These are phyloP conservation scores for Pichia nakasei DNA, from an alignment of 805 yeast genomes.

Conservation along the genomic window DNA sequence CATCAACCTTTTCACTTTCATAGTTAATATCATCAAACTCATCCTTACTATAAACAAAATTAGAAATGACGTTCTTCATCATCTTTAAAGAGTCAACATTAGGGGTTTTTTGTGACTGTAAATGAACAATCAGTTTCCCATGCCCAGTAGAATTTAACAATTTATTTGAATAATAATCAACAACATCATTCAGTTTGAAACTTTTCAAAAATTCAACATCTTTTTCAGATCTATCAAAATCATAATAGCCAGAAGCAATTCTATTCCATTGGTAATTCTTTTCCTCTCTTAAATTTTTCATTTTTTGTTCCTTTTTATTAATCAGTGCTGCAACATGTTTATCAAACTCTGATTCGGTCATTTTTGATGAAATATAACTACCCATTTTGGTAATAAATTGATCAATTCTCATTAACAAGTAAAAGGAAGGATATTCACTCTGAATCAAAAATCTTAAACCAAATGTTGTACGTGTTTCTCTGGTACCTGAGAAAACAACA, in stretches of 20 bases:
- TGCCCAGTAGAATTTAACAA: conserved; percentile 24
- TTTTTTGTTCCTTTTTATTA: conserved; percentile 56
- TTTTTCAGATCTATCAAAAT: conserved; percentile 50
- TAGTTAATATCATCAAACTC: conserved; percentile 23
- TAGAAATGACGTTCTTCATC: conserved; percentile 22
- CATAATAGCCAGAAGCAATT: conserved; percentile 70
- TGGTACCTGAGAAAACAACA: conserved; percentile 74
- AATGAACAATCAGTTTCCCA: conserved; percentile 48
- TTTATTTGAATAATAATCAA: conserved; percentile 41
- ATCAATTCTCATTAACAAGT: conserved; percentile 68
- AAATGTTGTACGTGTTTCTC: conserved; percentile 59
- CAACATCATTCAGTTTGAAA: conserved; percentile 43
- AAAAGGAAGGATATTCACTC: conserved; percentile 69
- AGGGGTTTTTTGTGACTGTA: conserved; percentile 43
- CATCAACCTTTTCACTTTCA: conserved; percentile 15
- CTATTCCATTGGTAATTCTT: conserved; percentile 52
- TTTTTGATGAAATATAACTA: conserved; percentile 29
- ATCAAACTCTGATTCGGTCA: conserved; percentile 57
- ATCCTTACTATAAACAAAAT: conserved; percentile 21
- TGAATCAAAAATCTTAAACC: conserved; percentile 74
- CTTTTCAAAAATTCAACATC: conserved; percentile 49
- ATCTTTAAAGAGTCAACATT: conserved; percentile 15
- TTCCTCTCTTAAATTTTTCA: conserved; percentile 76
- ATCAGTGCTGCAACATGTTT: conserved; percentile 64
- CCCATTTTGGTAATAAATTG: conserved; percentile 46